Evolutionary conservation across 345 rosid genomes (phyloP).

Genomic region (Ceriops decandra): DNA sequence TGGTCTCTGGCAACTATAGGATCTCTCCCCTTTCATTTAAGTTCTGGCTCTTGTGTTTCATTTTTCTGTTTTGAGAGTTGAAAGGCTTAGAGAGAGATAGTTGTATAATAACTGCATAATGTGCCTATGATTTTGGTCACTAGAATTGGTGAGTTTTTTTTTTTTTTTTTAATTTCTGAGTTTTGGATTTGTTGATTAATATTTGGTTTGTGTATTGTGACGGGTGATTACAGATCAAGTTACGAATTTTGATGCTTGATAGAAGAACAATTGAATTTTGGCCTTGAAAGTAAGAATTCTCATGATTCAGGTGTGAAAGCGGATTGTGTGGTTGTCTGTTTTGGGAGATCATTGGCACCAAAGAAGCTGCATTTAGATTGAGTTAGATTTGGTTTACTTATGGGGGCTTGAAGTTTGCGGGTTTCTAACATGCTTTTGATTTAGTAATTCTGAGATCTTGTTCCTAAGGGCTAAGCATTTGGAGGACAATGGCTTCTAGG

Average conservation of each 20-base stretch:
- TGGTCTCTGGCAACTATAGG: too few relatives aligned
- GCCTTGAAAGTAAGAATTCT: conserved; percentile 12
- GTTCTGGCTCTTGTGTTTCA: too few relatives aligned
- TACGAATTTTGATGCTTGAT: conserved; percentile 16
- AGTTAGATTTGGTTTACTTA: neutral
- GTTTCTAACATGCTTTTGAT: conserved; percentile 16
- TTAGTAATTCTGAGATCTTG: conserved; percentile 23
- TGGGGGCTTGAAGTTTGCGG: conserved; percentile 8
- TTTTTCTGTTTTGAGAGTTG: too few relatives aligned
- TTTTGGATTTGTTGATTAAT: too few relatives aligned
- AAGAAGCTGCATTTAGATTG: conserved; percentile 6
- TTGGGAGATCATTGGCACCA: conserved; percentile 7
- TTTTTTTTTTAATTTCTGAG: too few relatives aligned
- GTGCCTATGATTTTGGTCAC: too few relatives aligned
- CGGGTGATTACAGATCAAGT: conserved; percentile 37
- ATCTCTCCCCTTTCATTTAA: too few relatives aligned
- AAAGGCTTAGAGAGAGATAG: too few relatives aligned
- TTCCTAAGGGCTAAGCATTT: conserved; percentile 13
- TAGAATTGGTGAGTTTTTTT: too few relatives aligned
- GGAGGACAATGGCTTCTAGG: conserved; percentile 51
- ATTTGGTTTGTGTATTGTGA: neutral
- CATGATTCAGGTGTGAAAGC: conserved; percentile 8
- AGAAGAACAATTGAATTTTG: neutral
- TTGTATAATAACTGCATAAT: too few relatives aligned
- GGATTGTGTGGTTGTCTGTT: conserved; percentile 6